Evolutionary conservation across 2,329 filamentous ascomycete genomes (phyloP).

Genomic region (Lomentospora prolificans): DNA sequence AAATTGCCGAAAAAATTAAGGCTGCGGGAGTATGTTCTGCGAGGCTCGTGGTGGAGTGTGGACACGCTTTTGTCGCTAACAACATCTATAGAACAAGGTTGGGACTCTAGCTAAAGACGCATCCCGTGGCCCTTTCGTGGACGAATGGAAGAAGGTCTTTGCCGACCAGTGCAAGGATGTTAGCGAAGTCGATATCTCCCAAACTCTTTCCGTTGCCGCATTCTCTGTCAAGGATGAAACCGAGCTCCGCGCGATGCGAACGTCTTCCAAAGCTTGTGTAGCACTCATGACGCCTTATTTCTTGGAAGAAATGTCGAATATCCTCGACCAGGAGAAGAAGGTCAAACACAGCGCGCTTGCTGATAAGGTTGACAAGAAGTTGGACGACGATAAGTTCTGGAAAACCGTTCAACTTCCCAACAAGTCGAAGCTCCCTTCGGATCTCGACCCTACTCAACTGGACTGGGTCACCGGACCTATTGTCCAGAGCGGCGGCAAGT

Average conservation of each 20-base stretch:
- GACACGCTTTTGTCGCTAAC: not conserved
- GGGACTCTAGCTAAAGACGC: constrained; percentile 78
- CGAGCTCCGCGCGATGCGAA: constrained; percentile 87
- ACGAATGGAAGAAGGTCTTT: constrained; percentile 88
- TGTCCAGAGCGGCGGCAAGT: constrained; percentile 91
- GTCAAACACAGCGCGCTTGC: constrained; percentile 81
- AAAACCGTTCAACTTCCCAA: constrained; percentile 62
- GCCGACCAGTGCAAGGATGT: constrained; percentile 70
- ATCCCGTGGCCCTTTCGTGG: constrained; percentile 78
- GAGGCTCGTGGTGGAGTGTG: not conserved
- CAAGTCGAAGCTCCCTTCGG: constrained; percentile 67
- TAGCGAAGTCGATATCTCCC: constrained; percentile 78
- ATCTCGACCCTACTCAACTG: constrained; percentile 79
- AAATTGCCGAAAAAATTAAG: constrained; percentile 80
- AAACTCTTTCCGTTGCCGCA: constrained; percentile 70
- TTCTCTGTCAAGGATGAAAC: constrained; percentile 92
- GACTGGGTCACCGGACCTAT: constrained; percentile 91
- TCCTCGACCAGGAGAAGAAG: constrained; percentile 94
- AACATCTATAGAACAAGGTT: constrained; percentile 62
- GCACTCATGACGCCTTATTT: constrained; percentile 95
- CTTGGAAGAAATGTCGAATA: constrained; percentile 93
- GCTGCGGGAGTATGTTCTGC: constrained; percentile 60
- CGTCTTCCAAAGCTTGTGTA: constrained; percentile 86
- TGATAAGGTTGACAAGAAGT: constrained; percentile 81
- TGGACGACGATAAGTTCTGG: constrained; percentile 93